These are phyloP conservation scores for Daldinia vernicosa DNA, from an alignment of 495 filamentous ascomycete genomes.

Conservation along the genomic window DNA sequence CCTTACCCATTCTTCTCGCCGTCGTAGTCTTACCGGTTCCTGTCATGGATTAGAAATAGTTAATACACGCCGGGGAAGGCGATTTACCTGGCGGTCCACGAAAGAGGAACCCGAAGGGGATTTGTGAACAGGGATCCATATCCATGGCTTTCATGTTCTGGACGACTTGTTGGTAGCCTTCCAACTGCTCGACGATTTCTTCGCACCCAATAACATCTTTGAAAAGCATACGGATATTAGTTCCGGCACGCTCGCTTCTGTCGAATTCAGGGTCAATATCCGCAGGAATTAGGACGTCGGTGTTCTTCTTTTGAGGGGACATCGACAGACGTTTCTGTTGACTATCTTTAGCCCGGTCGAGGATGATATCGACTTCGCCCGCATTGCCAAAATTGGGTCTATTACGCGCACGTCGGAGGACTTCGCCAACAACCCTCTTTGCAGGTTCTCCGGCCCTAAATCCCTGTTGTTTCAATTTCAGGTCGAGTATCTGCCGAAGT, in stretches of 20 bases:
- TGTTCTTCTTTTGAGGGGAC: conserved; percentile 18
- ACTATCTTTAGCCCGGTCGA: conserved; percentile 66
- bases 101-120: conserved; percentile 58
- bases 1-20: conserved; percentile 73
- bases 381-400: conserved; percentile 69
- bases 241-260: conserved; percentile 58
- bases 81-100: conserved; percentile 50
- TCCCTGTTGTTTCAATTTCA: conserved; percentile 62
- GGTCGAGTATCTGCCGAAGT: conserved; percentile 64
- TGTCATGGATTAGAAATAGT: conserved; percentile 47
- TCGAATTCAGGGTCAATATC: conserved; percentile 78
- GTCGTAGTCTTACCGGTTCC: conserved; percentile 80
- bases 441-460: conserved; percentile 56
- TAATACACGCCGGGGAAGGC: conserved; percentile 21
- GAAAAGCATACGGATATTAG: conserved; percentile 67
- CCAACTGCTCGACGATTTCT: conserved; percentile 63
- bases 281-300: conserved; percentile 59
- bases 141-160: conserved; percentile 63
- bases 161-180: conserved; percentile 67
- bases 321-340: conserved; percentile 62
- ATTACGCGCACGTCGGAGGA: conserved; percentile 62
- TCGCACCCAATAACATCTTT: conserved; percentile 74
- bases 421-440: conserved; percentile 57
- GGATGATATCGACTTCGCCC: conserved; percentile 71
- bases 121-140: conserved; percentile 62